Conservation (phyloP, 805 yeast species). For the Suhomyces vadensis region DNA sequence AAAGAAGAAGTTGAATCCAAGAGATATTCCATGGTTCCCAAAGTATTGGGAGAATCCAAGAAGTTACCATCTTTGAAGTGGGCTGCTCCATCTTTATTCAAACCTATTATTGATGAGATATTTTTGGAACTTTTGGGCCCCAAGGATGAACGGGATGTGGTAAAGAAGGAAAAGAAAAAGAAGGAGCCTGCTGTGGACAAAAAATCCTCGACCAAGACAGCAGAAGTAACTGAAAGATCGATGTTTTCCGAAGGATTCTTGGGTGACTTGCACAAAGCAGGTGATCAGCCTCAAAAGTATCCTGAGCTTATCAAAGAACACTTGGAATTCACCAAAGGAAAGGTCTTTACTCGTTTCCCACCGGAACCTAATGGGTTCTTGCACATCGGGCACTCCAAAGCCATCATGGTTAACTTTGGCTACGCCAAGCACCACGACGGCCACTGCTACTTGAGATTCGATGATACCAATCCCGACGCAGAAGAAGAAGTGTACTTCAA, state of each 20-base stretch:
- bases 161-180: conserved; percentile 72
- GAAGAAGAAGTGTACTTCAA: conserved; percentile 91
- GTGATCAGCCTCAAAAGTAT: conserved; percentile 88
- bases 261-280: conserved; percentile 93
- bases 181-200: conserved; percentile 29
- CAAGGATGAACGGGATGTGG: conserved; percentile 89
- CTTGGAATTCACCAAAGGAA: conserved; percentile 72
- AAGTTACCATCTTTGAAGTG: conserved; percentile 76
- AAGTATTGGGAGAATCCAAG: conserved; percentile 74
- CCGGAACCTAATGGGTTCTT: conserved; percentile 98
- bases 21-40: conserved; percentile 79
- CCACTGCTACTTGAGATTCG: conserved; percentile 87
- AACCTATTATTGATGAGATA: conserved; percentile 81
- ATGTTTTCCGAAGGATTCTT: conserved; percentile 96
- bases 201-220: conserved; percentile 19
- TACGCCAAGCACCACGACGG: conserved; percentile 87
- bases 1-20: conserved; percentile 61
- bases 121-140: conserved; percentile 81
- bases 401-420: conserved; percentile 98
- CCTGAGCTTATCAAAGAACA: conserved; percentile 85
- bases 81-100: conserved; percentile 87
- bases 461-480: conserved; percentile 98
- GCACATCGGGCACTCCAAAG: conserved; percentile 97
- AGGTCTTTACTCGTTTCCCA: conserved; percentile 92
- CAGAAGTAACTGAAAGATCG: conserved; percentile 44